Conservation (phyloP, 2,329 filamentous ascomycete genomes). For the Xylariaceae sp. region DNA sequence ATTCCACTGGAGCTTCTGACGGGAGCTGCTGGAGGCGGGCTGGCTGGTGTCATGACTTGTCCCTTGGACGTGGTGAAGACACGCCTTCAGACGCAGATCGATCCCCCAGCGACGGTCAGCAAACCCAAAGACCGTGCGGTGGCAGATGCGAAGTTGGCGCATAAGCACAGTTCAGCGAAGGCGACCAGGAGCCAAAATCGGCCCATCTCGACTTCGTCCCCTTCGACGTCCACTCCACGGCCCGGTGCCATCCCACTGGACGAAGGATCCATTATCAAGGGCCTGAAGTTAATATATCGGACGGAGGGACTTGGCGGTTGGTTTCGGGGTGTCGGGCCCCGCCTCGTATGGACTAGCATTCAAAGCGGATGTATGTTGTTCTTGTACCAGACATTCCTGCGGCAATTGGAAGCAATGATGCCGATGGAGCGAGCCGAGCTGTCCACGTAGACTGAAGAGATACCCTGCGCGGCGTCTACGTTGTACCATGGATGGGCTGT, state of each 20-base stretch:
- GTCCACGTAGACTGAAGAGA: conserved; percentile 14
- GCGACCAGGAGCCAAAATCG: conserved; percentile 46
- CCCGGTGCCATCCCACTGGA: conserved; percentile 75
- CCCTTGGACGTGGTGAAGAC: conserved; percentile 98
- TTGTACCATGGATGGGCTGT: no score
- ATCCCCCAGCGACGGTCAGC: conserved; percentile 26
- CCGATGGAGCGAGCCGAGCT: conserved; percentile 27
- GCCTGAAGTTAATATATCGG: conserved; percentile 78
- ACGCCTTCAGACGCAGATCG: conserved; percentile 84
- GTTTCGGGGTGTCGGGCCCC: conserved; percentile 90
- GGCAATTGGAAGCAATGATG: conserved; percentile 57
- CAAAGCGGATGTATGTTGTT: conserved; percentile 97
- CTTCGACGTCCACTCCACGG: conserved; percentile 71
- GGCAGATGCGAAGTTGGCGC: conserved; percentile 16
- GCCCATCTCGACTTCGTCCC: conserved; percentile 81
- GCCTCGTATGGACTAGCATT: conserved; percentile 93
- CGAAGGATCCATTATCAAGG: conserved; percentile 82
- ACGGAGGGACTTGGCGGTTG: conserved; percentile 83
- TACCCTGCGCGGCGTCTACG: no score
- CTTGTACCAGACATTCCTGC: conserved; percentile 81
- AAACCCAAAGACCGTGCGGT: conserved; percentile 17
- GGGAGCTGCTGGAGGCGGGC: conserved; percentile 79
- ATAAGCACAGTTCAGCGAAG: conserved; percentile 16
- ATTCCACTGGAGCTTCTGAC: conserved; percentile 79
- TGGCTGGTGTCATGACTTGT: conserved; percentile 91